Evolutionary conservation across 371 early-diverging fungal genomes (phyloP).

Genomic region (Mucor saturninus): DNA sequence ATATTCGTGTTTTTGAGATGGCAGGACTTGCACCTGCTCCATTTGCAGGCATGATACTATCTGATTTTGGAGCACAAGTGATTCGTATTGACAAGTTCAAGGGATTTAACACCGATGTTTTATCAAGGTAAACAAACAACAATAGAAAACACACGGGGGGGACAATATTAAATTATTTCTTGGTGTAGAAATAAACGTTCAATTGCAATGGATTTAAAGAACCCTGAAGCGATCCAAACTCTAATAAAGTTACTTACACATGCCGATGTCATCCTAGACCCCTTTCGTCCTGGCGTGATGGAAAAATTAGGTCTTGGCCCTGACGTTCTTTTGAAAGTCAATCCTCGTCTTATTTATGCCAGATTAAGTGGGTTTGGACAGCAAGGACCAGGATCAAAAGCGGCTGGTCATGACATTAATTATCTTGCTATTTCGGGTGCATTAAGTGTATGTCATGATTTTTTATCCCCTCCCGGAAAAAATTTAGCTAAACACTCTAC

Average conservation of each 20-base stretch:
- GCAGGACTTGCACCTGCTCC: conserved; percentile 81
- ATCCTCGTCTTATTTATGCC: conserved; percentile 69
- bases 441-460: conserved; percentile 48
- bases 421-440: conserved; percentile 74
- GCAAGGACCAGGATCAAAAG: conserved; percentile 54
- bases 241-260: conserved; percentile 49
- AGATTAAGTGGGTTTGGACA: conserved; percentile 79
- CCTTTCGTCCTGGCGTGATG: conserved; percentile 80
- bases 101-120: conserved; percentile 52
- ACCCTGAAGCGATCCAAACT: conserved; percentile 51
- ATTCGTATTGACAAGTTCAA: conserved; percentile 70
- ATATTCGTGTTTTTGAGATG: conserved; percentile 71
- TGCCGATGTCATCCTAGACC: conserved; percentile 78
- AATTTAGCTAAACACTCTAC: neutral
- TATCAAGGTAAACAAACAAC: conserved; percentile 42
- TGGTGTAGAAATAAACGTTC: conserved; percentile 67
- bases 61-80: conserved; percentile 80
- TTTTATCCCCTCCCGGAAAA: no score
- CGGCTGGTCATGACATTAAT: conserved; percentile 83
- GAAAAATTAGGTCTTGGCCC: conserved; percentile 77
- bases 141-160: no score
- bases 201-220: conserved; percentile 69
- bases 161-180: neutral
- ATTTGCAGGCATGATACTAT: conserved; percentile 71
- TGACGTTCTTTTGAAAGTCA: conserved; percentile 54